Conservation (phyloP, 2,329 filamentous ascomycete genomes). For the Verticillium zaregamsianum region DNA sequence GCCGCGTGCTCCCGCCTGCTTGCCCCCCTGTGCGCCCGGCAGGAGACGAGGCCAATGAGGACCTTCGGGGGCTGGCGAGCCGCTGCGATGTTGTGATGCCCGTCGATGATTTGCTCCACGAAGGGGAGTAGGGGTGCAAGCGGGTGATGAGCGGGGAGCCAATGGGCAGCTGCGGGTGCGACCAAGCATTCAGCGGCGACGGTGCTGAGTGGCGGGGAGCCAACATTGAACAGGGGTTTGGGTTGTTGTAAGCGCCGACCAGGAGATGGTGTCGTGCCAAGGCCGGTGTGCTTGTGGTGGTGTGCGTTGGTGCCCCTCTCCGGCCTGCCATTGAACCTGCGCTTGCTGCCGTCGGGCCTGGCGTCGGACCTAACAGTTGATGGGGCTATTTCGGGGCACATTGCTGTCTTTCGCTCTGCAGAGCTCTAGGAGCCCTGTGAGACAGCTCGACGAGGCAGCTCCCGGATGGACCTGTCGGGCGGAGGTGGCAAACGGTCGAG, state of each 20-base stretch:
- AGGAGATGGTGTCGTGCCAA: background rate
- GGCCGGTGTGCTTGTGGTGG: background rate
- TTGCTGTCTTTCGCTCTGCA: background rate
- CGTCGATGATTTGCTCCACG: background rate
- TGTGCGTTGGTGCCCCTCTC: background rate
- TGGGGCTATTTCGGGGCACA: background rate
- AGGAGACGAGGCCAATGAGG: background rate
- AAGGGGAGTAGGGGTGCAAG: background rate
- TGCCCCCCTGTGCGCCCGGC: background rate
- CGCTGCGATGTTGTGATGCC: slow-evolving; percentile 5
- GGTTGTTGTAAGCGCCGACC: slow-evolving; percentile 12
- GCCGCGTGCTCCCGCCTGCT: background rate
- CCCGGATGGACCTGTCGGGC: background rate
- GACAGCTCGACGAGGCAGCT: background rate
- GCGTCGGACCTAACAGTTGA: background rate
- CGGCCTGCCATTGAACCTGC: background rate
- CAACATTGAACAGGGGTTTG: slow-evolving; percentile 7
- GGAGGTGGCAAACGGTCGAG: no score
- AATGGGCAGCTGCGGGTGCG: slow-evolving; percentile 3
- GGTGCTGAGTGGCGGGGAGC: slow-evolving; percentile 7
- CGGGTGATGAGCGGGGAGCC: background rate
- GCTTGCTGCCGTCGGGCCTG: background rate
- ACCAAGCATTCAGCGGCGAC: background rate
- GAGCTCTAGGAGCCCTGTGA: background rate
- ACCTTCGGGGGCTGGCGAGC: slow-evolving; percentile 6